Percentiles rank a stretch among this genome's conserved stretches.
Conservation (phyloP, 768 basidiomycete species). For the Nidularia pulvinata region DNA sequence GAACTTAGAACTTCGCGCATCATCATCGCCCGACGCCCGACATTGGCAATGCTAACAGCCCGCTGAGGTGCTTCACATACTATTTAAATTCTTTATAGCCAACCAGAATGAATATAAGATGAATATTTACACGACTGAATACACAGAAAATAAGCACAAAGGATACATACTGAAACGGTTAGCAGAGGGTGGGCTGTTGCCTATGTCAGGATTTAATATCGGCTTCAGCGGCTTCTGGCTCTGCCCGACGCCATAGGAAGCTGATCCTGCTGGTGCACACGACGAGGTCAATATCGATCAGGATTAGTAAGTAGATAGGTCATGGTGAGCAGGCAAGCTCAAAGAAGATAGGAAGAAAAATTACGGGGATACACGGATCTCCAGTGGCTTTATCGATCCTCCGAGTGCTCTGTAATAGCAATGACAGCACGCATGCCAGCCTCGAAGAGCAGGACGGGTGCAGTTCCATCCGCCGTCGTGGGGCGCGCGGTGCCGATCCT, state of each 20-base stretch:
- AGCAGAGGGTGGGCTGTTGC: no score
- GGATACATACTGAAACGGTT: no score
- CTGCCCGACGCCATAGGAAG: slow-evolving; percentile 39
- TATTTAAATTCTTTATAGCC: no score
- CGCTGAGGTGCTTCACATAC: no score
- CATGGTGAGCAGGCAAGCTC: not conserved
- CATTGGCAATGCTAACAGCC: no score
- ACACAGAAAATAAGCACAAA: no score
- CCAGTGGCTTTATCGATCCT: slow-evolving; percentile 88
- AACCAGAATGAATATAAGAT: no score
- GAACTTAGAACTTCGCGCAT: no score
- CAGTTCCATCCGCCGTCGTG: slow-evolving; percentile 33
- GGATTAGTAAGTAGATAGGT: slow-evolving; percentile 42
- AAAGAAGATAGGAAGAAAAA: slow-evolving; percentile 51
- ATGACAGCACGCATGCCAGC: slow-evolving; percentile 87
- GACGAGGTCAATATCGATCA: slow-evolving; percentile 87
- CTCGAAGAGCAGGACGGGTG: slow-evolving; percentile 65
- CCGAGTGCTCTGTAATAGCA: slow-evolving; percentile 89
- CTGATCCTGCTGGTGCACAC: slow-evolving; percentile 82
- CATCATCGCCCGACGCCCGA: no score
- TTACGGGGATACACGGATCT: slow-evolving; percentile 88
- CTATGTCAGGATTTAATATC: no score
- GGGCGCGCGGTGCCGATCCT: slow-evolving; percentile 67
- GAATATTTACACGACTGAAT: no score
- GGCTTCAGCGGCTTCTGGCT: no score